Conservation (phyloP, 495 filamentous ascomycete genomes). For the Ramalina intermedia region DNA sequence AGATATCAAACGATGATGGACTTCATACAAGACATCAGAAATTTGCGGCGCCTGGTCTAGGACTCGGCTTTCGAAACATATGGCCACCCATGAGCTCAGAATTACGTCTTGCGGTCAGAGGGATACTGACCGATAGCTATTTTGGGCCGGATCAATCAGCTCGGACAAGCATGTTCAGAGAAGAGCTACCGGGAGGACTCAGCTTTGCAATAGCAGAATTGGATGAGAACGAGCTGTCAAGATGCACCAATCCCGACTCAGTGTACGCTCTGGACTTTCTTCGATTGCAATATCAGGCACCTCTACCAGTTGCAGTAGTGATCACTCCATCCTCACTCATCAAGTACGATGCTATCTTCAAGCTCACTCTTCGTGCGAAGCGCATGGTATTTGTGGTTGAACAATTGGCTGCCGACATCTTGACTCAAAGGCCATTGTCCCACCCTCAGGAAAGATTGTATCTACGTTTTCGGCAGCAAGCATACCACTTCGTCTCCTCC, state of each 20-base stretch:
- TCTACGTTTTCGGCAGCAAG: conserved; percentile 55
- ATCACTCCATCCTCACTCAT: conserved; percentile 51
- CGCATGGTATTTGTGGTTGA: conserved; percentile 70
- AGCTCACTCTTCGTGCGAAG: conserved; percentile 55
- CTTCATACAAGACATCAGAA: conserved; percentile 50
- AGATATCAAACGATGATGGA: conserved; percentile 61
- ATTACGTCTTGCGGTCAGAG: conserved; percentile 74
- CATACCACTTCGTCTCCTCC: conserved; percentile 59
- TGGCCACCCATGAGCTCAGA: conserved; percentile 95
- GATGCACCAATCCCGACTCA: conserved; percentile 61
- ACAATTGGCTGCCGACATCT: conserved; percentile 34
- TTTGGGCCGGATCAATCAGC: conserved; percentile 16
- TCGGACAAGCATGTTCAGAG: conserved; percentile 15
- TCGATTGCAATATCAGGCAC: conserved; percentile 69
- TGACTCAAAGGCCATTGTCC: conserved; percentile 22
- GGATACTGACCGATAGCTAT: conserved; percentile 67
- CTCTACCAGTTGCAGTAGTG: conserved; percentile 53
- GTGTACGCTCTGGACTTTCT: conserved; percentile 87
- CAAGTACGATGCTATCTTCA: conserved; percentile 77
- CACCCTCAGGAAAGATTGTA: conserved; percentile 15
- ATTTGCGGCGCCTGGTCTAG: conserved; percentile 65
- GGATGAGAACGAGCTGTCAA: conserved; percentile 55
- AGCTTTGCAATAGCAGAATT: conserved; percentile 82
- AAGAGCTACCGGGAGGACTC: conserved; percentile 63
- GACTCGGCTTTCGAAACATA: conserved; percentile 55